Evolutionary conservation across 345 rosid species (phyloP), one percentile per base, ranked within the genome.

Genomic region (Eucalyptus cladocalyx): DNA sequence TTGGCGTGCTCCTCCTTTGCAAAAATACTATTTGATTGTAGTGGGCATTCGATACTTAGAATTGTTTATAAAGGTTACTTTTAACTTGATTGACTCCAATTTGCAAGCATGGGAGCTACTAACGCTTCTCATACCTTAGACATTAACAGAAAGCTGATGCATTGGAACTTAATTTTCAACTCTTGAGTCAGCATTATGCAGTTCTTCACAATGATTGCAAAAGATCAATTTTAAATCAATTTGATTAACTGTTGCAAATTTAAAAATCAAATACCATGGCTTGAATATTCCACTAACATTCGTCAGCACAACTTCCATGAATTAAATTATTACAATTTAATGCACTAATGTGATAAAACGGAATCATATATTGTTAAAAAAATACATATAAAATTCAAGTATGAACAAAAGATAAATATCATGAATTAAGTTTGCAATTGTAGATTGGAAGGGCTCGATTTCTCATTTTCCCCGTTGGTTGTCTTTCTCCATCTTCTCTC

Each of bases 381-480:
- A 83, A 21, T 4, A 47, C 34, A 86, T 45, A 18, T 8, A 54
- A 43, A 50, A 40, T 8, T 34, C 12, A 87, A 21, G 50, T 56
- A 43, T 76, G 11, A 76, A 23, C 28, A 48, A 28, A 49, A 86
- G 49, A 80, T 18, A 15, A 43, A 16, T 26, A 89, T 42, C 37
- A 51, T 51, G 42, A 87, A 24, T 58, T 87, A 43, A 5, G 53
- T 5, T 40, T 45, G 88, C 83, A 65, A 58, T 76, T 37, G 28
- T 21, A 37, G 45, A 19, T 34, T 69, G 45, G 56, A 45, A 81
- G 83, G 24, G 30, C 54, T 90, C 43, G 95, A 96, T 96, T 95
- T 95, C 93, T 97, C 97, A 72, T 89, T 94, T 90, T 94, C 99
- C 86, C 98, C 92, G 92, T 95, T 95, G 67, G 91, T 89, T 62